Evolutionary conservation across 805 yeast genomes (phyloP), one percentile per base, ranked within the genome.

Genomic region (Metschnikowia lochheadii): DNA sequence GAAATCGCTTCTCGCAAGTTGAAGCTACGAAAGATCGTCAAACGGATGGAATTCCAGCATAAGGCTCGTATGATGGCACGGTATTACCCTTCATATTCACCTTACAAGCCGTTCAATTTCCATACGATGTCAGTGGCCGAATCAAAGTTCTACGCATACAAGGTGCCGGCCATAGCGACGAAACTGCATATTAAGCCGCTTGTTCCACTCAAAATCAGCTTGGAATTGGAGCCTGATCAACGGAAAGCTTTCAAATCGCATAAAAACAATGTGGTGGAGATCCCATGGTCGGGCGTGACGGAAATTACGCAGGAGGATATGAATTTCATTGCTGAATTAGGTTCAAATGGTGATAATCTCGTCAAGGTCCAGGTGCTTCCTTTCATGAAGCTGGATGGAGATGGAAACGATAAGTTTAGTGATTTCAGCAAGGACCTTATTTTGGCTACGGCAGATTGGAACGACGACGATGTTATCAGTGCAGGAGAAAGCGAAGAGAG

Each of bases 371-470:
- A 63, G 17, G 59, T 63, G n/a, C 59, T 69, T 17, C 66, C 69
- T 2, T 70, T 70, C 40, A 58, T 73, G 46, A 55, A 58, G 26
- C 62, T 60, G 46, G 75, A 67, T 49, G 68, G 68, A 44, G 60
- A 66, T 6, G 69, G 63, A 34, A 61, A 70, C 54, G 73, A 73
- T 50, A 68, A 65, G 49, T 71, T 79, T 46, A 62, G 66, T 0
- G 70, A 68, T 3, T 80, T 67, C 54, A 67, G 80, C 32, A 80
- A 79, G 38, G 87, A 84, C 52, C 61, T 85, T 46, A 69, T 85
- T 2, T 68, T 87, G 20, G 84, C 91, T 0, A 77, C 90, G 0
- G 85, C 87, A 15, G 89, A 85, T 51, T 88, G 96, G 96, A 82
- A 87, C 56, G 87, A 84, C 58, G 83, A 81, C 26, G 72, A 68